phyloP scores from a whole-genome alignment of 2,329 filamentous ascomycete genomes.

The Amylocarpus encephaloides region DNA sequence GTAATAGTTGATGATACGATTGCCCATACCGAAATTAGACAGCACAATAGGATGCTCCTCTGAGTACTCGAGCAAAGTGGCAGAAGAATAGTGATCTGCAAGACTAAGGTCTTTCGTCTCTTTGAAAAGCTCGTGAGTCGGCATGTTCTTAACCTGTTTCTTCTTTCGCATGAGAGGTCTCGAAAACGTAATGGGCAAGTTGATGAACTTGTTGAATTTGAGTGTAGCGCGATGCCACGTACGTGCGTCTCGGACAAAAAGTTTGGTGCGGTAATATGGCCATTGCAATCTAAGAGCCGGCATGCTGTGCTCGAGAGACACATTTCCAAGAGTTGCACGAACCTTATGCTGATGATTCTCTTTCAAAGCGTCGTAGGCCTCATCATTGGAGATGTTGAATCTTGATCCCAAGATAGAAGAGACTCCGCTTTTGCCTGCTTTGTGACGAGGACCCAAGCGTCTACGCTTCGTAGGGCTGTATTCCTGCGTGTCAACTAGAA shows the following conservation, averaged over 20 bases:
- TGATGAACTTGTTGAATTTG: slow-evolving; percentile 61
- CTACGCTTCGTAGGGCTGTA: slow-evolving; percentile 56
- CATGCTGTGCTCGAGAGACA: slow-evolving; percentile 90
- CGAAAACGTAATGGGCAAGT: slow-evolving; percentile 65
- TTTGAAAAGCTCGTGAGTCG: slow-evolving; percentile 70
- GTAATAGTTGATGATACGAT: slow-evolving; percentile 94
- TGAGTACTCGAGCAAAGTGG: slow-evolving; percentile 88
- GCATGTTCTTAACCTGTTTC: slow-evolving; percentile 75
- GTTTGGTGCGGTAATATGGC: slow-evolving; percentile 89
- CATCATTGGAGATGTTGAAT: slow-evolving; percentile 95
- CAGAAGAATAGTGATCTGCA: slow-evolving; percentile 74
- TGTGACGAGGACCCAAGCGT: slow-evolving; percentile 49
- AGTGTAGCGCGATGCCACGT: slow-evolving; percentile 81
- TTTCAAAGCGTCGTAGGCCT: slow-evolving; percentile 91
- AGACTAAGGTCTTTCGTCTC: slow-evolving; percentile 77
- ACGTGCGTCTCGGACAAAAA: slow-evolving; percentile 64
- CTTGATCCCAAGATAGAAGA: slow-evolving; percentile 69
- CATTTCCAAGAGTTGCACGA: slow-evolving; percentile 81
- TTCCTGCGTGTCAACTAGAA: slow-evolving; percentile 75
- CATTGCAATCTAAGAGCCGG: slow-evolving; percentile 87
- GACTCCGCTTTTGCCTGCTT: slow-evolving; percentile 61
- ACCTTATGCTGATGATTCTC: slow-evolving; percentile 97
- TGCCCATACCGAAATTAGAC: slow-evolving; percentile 97
- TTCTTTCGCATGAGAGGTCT: slow-evolving; percentile 69
- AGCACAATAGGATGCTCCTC: slow-evolving; percentile 88